These are phyloP conservation scores for Zygoascus sp. DNA, from an alignment of 1,139 yeast genomes.

Conservation along the genomic window DNA sequence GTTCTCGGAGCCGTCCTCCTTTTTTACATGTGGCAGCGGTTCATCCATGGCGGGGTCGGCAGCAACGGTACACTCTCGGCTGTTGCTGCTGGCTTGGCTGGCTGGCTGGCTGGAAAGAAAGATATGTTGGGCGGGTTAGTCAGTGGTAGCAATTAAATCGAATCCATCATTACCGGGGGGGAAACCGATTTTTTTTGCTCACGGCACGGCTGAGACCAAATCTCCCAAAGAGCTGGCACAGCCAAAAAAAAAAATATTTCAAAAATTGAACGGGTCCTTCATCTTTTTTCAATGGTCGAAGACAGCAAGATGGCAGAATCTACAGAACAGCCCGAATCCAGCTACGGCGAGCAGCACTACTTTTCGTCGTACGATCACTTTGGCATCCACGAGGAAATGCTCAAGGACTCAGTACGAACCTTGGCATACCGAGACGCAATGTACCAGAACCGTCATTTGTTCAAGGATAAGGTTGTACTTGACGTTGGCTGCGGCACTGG, in stretches of 20 bases:
- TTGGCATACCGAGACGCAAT: constrained; percentile 89
- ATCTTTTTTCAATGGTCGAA: not conserved
- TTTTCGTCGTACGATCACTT: constrained; percentile 94
- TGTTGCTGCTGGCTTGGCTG: too few relatives aligned
- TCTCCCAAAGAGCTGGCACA: too few relatives aligned
- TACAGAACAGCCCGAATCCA: constrained; percentile 18
- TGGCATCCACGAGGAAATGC: constrained; percentile 98
- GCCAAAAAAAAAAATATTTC: too few relatives aligned
- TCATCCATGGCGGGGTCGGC: too few relatives aligned
- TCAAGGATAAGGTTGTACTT: constrained; percentile 90
- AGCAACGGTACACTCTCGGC: too few relatives aligned
- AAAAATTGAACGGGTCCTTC: not conserved
- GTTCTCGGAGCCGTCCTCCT: not conserved
- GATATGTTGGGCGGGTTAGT: too few relatives aligned
- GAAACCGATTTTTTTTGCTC: too few relatives aligned
- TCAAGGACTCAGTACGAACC: constrained; percentile 92
- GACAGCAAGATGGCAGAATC: not conserved
- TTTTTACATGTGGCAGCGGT: too few relatives aligned
- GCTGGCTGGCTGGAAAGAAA: too few relatives aligned
- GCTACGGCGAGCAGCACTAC: constrained; percentile 75
- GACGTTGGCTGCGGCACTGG: constrained; percentile 99
- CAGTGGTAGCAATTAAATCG: too few relatives aligned
- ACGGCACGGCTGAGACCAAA: too few relatives aligned
- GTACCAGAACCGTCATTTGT: constrained; percentile 80
- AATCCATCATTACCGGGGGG: too few relatives aligned